Base-by-base conservation (phyloP, 2,329 filamentous ascomycete species). In the Endothia cerciana region DNA sequence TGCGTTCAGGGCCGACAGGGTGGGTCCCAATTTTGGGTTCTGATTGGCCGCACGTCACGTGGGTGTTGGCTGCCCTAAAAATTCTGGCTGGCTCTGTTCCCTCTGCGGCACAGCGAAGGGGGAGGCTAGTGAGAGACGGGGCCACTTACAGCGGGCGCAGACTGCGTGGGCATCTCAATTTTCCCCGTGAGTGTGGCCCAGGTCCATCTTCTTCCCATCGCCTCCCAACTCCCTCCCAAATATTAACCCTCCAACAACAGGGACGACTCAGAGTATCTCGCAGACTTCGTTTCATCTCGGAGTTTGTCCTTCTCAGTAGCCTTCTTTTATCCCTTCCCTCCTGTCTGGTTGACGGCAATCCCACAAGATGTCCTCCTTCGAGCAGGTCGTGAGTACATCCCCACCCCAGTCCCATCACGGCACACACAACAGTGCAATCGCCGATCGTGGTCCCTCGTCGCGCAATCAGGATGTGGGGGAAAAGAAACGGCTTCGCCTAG, bases 351-450 rank as follows among this genome's bases (percentile, higher is more conserved):
- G 69, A 69, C 69, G 69, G 69, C 69, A 71, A 72, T 68, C 40
- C 67, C 70, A 41, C 57, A 75, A 70, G 70, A 75, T 75, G 73
- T 75, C 73, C 70, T 72, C 73, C 64, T 75, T 90, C 82, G 88
- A 90, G 84, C 79, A 82, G 81, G 87, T 89, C 84, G 88, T 90
- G 83, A 89, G 87, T 89, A 76, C 69, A 65, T 69, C 67, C 68
- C 66, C 60, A 68, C 62, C 69, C 67, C 61, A 19, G 3, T 17
- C 15, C 25, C 57, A 30, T 59, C 57, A 45, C 57, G 57, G 45
- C 22, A 58, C 55, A 38, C 33, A 36, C 8, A 25, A 17, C 36
- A 58, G 15, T 58, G n/a, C 55, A 4, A 40, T 41, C 11, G 22
- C 25, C 57, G 40, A 45, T 17, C 25, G 15, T 59, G 22, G 40